A percentile compares a stretch with the other conserved stretches of the same genome.
These are phyloP conservation scores for Cryphonectria nitschkei DNA, from an alignment of 2,329 filamentous ascomycete species.

Conservation along the genomic window DNA sequence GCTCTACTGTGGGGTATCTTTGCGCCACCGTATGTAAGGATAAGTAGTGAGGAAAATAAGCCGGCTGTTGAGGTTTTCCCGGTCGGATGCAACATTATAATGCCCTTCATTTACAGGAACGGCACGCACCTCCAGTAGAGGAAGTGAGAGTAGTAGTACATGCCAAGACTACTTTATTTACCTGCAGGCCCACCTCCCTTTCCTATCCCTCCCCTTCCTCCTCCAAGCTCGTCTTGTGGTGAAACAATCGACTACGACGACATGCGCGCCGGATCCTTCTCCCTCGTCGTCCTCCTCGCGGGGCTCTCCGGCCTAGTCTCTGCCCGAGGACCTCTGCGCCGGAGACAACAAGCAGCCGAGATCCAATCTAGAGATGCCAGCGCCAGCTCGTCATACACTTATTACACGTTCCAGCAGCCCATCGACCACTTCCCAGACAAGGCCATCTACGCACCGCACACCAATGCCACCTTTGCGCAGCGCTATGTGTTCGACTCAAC, in stretches of 20 bases:
- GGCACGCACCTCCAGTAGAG: neutral
- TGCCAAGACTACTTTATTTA: neutral
- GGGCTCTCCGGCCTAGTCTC: conserved; percentile 18
- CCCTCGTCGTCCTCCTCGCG: conserved; percentile 12
- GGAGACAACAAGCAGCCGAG: neutral
- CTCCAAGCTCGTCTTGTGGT: neutral
- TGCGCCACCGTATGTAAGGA: neutral
- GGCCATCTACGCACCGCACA: conserved; percentile 44
- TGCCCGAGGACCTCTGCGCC: conserved; percentile 16
- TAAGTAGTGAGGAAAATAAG: neutral
- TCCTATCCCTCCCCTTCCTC: too few relatives aligned
- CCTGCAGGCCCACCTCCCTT: neutral
- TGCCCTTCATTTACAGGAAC: neutral
- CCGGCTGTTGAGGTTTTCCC: neutral
- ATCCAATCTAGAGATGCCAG: conserved; percentile 1
- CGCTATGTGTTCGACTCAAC: conserved; percentile 57
- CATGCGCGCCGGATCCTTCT: conserved; percentile 16
- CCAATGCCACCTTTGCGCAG: conserved; percentile 55
- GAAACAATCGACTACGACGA: neutral
- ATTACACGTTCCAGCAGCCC: conserved; percentile 40
- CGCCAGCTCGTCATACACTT: conserved; percentile 30
- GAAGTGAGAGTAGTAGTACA: too few relatives aligned
- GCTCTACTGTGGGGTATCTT: neutral
- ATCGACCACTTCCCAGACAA: conserved; percentile 52
- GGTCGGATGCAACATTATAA: neutral